phyloP scores from a whole-genome alignment of 2,329 filamentous ascomycete genomes.

The Neophaeococcomyces mojaviensis region DNA sequence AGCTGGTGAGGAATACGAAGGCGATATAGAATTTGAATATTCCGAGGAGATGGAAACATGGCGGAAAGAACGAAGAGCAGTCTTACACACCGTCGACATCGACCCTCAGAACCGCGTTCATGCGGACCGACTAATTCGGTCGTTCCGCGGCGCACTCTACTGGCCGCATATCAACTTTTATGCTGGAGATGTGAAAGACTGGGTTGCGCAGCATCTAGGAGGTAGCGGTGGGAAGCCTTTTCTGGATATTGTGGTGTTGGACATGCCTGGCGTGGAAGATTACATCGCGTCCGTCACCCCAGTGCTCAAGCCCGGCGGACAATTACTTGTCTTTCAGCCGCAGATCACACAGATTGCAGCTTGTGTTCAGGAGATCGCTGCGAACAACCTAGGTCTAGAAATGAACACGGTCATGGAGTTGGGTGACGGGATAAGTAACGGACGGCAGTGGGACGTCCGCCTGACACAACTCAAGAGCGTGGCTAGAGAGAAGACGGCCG shows the following conservation, averaged over 20 bases:
- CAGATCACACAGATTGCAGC: constrained; percentile 70
- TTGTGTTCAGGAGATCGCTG: constrained; percentile 50
- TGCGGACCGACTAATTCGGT: constrained; percentile 56
- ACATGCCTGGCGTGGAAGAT: constrained; percentile 58
- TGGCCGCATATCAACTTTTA: constrained; percentile 66
- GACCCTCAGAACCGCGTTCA: constrained; percentile 54
- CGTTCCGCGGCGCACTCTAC: constrained; percentile 65
- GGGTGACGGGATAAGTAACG: constrained; percentile 38
- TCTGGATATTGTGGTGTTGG: constrained; percentile 63
- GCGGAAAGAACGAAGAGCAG: constrained; percentile 50
- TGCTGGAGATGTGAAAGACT: constrained; percentile 57
- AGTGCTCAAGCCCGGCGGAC: constrained; percentile 56
- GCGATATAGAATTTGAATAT: constrained; percentile 10
- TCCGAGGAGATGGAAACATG: constrained; percentile 38
- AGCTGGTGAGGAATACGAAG: constrained; percentile 2
- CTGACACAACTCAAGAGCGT: constrained; percentile 24
- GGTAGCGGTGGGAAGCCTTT: constrained; percentile 45
- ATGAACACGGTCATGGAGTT: constrained; percentile 40
- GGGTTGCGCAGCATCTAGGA: constrained; percentile 41
- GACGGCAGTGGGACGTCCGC: constrained; percentile 42
- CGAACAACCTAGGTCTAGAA: constrained; percentile 47
- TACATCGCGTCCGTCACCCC: constrained; percentile 39
- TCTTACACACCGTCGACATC: constrained; percentile 69
- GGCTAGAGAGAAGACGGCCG: background rate
- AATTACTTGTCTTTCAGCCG: constrained; percentile 65